Percentiles rank a stretch among this genome's conserved stretches.
Conservation (phyloP, 2,329 filamentous ascomycete genomes). For the Ophiocordyceps camponoti-leonardi region DNA sequence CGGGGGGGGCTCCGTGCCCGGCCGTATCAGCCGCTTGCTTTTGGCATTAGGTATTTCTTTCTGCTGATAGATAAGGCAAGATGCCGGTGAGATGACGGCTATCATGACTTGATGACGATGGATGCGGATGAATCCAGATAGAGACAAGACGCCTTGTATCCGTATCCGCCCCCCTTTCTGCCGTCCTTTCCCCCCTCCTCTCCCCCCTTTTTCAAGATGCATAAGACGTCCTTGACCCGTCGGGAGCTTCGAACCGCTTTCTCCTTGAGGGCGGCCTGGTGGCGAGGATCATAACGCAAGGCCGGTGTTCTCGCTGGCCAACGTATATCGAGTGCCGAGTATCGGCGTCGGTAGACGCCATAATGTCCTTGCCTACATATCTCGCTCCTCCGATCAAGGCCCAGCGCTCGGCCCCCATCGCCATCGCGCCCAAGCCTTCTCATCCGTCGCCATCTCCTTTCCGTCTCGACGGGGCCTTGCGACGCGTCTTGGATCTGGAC, state of each 20-base stretch:
- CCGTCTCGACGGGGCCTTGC: conserved; percentile 25
- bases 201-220: too few species aligned
- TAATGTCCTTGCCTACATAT: not conserved
- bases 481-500: conserved; percentile 28
- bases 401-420: conserved; percentile 45
- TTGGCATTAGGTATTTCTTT: conserved; percentile 23
- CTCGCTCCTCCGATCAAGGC: not conserved
- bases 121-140: too few species aligned
- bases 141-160: too few species aligned
- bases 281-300: too few species aligned
- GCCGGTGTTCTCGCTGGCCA: too few species aligned
- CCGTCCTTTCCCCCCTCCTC: too few species aligned
- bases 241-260: too few species aligned
- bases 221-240: too few species aligned
- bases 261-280: too few species aligned
- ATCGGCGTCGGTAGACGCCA: not conserved
- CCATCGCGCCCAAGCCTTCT: conserved; percentile 45
- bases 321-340: not conserved
- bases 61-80: conserved; percentile 8
- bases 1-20: not conserved
- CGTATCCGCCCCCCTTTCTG: too few species aligned
- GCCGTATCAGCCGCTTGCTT: conserved; percentile 3
- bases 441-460: conserved; percentile 21
- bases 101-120: too few species aligned
- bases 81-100: conserved; percentile 1